These are phyloP conservation scores for Linnemannia exigua DNA, from an alignment of 192 early-diverging fungal genomes.

Conservation along the genomic window DNA sequence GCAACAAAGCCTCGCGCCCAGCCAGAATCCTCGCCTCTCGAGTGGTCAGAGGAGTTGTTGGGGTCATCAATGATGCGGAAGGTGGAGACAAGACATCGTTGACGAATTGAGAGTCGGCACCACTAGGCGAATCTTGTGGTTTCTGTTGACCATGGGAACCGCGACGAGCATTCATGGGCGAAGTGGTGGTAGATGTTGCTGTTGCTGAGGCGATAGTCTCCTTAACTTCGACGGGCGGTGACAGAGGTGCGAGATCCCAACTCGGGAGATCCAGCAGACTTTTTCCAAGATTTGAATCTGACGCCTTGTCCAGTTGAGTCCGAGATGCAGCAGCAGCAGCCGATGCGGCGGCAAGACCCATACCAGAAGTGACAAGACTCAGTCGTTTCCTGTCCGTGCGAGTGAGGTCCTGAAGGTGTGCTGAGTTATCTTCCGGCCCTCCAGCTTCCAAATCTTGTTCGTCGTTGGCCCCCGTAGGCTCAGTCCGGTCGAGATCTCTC, in stretches of 20 bases:
- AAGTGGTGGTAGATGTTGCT: background rate
- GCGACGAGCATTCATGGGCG: conserved; percentile 17
- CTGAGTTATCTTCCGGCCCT: background rate
- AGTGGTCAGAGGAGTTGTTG: conserved; percentile 42
- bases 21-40: conserved; percentile 37
- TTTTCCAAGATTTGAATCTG: background rate
- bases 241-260: conserved; percentile 47
- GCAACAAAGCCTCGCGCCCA: conserved; percentile 37
- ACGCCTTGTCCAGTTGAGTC: conserved; percentile 9
- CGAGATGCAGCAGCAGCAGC: background rate
- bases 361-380: conserved; percentile 35
- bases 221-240: conserved; percentile 39
- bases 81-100: conserved; percentile 21
- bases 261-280: conserved; percentile 27
- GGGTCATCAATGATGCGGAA: conserved; percentile 31
- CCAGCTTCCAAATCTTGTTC: conserved; percentile 8
- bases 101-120: background rate
- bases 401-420: background rate
- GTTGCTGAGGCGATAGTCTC: conserved; percentile 9
- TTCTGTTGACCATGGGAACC: background rate
- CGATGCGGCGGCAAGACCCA: conserved; percentile 31
- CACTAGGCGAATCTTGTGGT: conserved; percentile 8
- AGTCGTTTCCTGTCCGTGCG: conserved; percentile 21
- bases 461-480: background rate
- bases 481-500: background rate